phyloP scores from a whole-genome alignment of 768 basidiomycete genomes.

The Hydnomerulius pinastri region DNA sequence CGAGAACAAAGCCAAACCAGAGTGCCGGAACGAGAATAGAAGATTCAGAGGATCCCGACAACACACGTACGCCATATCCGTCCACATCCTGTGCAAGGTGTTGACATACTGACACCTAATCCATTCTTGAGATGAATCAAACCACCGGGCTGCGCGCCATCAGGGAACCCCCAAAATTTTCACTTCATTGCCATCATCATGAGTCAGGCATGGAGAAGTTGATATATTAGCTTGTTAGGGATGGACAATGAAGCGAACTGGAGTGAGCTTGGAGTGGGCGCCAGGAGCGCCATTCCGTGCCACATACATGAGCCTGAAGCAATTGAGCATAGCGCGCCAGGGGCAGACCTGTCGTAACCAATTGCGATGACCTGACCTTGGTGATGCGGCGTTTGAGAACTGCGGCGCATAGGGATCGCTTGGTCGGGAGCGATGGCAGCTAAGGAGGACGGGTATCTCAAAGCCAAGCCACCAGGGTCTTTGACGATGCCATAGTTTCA shows the following conservation, averaged over 20 bases:
- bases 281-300: not conserved
- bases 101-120: not conserved
- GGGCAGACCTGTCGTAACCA: conserved; percentile 5
- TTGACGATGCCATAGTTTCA: no score
- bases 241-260: conserved; percentile 14
- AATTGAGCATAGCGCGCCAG: no score
- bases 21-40: not conserved
- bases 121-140: not conserved
- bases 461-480: no score
- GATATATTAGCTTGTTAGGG: not conserved
- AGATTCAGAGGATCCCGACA: not conserved
- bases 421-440: no score
- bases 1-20: not conserved
- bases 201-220: conserved; percentile 4
- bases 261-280: not conserved
- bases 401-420: not conserved
- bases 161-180: not conserved
- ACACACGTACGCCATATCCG: not conserved
- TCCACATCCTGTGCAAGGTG: not conserved
- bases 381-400: not conserved
- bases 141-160: not conserved
- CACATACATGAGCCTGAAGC: not conserved
- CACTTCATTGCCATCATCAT: not conserved
- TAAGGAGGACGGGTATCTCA: no score
- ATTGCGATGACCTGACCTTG: conserved; percentile 6